Evolutionary conservation across 257 asterid genomes (phyloP).

Genomic region (Linderniella brevidens): DNA sequence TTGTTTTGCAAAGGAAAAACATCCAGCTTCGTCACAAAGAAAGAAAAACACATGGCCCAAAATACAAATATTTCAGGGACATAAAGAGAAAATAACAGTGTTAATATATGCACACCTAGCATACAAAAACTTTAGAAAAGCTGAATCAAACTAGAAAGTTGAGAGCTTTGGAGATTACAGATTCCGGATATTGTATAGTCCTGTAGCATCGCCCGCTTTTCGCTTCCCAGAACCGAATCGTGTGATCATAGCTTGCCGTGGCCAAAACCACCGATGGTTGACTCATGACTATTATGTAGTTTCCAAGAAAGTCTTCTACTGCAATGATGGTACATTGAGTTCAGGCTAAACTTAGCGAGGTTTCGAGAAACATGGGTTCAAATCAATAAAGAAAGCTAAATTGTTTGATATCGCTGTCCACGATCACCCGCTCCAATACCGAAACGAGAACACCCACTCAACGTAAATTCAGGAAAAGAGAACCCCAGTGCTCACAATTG

Average conservation of each 20-base stretch:
- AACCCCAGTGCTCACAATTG: too few species aligned
- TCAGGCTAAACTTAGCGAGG: too few species aligned
- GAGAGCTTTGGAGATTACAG: constrained; percentile 27
- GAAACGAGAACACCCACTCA: too few species aligned
- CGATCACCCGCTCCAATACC: too few species aligned
- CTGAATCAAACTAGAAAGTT: background rate
- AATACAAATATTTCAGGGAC: too few species aligned
- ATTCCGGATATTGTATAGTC: constrained; percentile 90
- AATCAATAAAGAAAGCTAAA: too few species aligned
- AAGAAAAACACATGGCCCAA: too few species aligned
- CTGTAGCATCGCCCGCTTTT: constrained; percentile 83
- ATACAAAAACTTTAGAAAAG: background rate
- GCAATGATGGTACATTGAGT: too few species aligned
- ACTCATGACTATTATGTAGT: constrained; percentile 29
- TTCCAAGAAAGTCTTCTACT: background rate
- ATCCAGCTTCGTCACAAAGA: too few species aligned
- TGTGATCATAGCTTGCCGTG: constrained; percentile 97
- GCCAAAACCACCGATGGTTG: constrained; percentile 92
- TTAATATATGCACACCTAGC: background rate
- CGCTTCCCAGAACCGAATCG: constrained; percentile 95
- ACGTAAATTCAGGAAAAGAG: too few species aligned
- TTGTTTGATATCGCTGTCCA: too few species aligned
- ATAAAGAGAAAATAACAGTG: background rate
- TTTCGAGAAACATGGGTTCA: too few species aligned
- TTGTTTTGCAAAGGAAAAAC: background rate